Evolutionary conservation across 352 stramenopile genomes (phyloP), one percentile per base, ranked within the genome.

Genomic region (Phytopythium helicoides): DNA sequence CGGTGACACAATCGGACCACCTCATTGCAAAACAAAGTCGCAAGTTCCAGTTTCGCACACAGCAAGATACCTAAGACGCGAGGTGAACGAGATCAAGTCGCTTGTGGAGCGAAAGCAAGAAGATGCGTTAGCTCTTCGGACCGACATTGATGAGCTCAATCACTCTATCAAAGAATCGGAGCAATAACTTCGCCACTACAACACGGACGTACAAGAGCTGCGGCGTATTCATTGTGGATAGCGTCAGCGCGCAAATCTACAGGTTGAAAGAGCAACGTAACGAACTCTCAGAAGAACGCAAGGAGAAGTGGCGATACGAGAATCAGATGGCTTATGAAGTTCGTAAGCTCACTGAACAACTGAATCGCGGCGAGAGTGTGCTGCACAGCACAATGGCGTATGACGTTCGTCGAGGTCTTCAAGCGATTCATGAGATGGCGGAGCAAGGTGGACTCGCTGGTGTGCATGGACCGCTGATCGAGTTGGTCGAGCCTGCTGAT

Each of bases 21-120:
- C 72, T 99, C 9, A 98, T 99, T 55, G 92, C 90, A 19, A 98
- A 98, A 60, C 94, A 99, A 64, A 97, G 96, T 49, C 88, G 97
- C 44, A 97, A 94, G 37, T 89, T 80, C 37, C 92, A 99, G 57
- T 99, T 99, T 68, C 69, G 68, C 33, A 97, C 87, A 1, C 93
- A 98, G 54, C 80, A 87, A 36, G 87, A 98, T 97, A 91, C 54
- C 56, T 95, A 11, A 60, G 71, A 42, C 56, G 53, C 9, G 82
- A 94, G 56, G 82, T 93, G 26, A 55, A 62, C 6, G 84, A 91
- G 9, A 73, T 94, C 18, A 71, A 92, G 44, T 62, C 49, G 9
- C 71, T 94, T 8, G 54, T 86, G 12, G 54, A 59, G 12, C 74
- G 80, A 3, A 94, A 93, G 56, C 64, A 81, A 36, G 58, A 69